Evolutionary conservation across 108 stramenopile species (phyloP).

Genomic region (Aurantiochytrium sp.): DNA sequence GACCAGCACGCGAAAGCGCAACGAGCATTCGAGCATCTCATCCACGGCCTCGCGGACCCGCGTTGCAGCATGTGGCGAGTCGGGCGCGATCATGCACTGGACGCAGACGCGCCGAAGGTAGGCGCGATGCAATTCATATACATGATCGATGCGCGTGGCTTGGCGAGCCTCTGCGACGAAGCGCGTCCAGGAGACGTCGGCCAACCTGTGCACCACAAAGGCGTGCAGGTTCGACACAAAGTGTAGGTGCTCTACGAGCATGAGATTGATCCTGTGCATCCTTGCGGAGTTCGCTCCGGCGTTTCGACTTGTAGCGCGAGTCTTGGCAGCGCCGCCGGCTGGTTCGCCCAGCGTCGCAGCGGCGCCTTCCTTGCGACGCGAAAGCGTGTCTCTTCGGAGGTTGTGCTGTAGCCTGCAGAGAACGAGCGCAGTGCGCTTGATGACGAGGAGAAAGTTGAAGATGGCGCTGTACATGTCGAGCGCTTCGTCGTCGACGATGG

Average conservation of each 20-base stretch:
- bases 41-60: background rate
- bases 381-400: background rate
- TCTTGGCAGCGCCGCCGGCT: too few species aligned
- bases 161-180: background rate
- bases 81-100: background rate
- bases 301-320: too few species aligned
- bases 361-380: background rate
- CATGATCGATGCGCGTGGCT: background rate
- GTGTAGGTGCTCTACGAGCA: conserved; percentile 6
- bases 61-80: background rate
- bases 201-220: background rate
- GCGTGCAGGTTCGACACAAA: conserved; percentile 6
- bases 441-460: background rate
- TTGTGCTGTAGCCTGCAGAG: conserved; percentile 9
- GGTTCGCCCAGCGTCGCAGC: too few species aligned
- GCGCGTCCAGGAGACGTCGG: background rate
- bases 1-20: conserved; percentile 3
- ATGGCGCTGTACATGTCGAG: background rate
- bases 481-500: background rate
- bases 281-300: background rate
- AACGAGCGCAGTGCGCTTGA: background rate
- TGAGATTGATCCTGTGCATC: background rate
- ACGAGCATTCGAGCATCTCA: background rate
- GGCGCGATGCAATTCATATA: background rate
- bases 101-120: background rate